Conservation (phyloP, 805 yeast species). For the Metschnikowia hibisci region DNA sequence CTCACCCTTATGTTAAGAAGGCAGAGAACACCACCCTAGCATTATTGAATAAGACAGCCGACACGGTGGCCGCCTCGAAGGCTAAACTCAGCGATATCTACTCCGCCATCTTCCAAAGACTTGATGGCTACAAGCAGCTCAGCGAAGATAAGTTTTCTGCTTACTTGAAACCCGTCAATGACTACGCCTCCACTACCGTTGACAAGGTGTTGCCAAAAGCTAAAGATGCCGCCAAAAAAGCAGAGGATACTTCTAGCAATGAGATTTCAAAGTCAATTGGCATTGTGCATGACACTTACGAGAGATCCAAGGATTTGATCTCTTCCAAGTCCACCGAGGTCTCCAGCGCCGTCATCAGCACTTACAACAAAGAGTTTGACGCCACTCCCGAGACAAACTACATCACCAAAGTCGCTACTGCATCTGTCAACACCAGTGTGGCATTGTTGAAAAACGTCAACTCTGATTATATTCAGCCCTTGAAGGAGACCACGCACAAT, state of each 20-base stretch:
- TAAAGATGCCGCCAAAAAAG: slow-evolving; percentile 13
- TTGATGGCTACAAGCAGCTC: slow-evolving; percentile 11
- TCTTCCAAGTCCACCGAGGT: slow-evolving; percentile 26
- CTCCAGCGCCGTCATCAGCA: slow-evolving; percentile 28
- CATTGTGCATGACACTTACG: slow-evolving; percentile 21
- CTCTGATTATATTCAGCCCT: slow-evolving; percentile 36
- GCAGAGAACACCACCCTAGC: slow-evolving; percentile 7
- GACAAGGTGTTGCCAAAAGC: slow-evolving; percentile 28
- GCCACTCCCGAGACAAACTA: slow-evolving; percentile 24
- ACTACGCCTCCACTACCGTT: slow-evolving; percentile 23
- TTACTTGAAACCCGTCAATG: slow-evolving; percentile 25
- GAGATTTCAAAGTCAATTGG: slow-evolving; percentile 21
- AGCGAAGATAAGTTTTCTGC: slow-evolving; percentile 15
- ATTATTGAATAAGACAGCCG: slow-evolving; percentile 9
- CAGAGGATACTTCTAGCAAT: slow-evolving; percentile 15
- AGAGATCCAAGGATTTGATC: slow-evolving; percentile 23
- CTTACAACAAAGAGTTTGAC: slow-evolving; percentile 34
- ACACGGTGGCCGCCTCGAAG: slow-evolving; percentile 6
- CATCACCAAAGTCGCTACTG: slow-evolving; percentile 31
- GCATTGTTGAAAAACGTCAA: slow-evolving; percentile 31
- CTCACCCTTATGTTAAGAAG: slow-evolving; percentile 12
- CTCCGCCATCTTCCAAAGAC: slow-evolving; percentile 7
- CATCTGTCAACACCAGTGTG: slow-evolving; percentile 33
- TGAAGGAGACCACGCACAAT: slow-evolving; percentile 36
- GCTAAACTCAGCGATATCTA: slow-evolving; percentile 8